Percentiles rank a stretch among this genome's conserved stretches.
Conservation (phyloP, 306 rosid species). For the Notholithocarpus densiflorus region DNA sequence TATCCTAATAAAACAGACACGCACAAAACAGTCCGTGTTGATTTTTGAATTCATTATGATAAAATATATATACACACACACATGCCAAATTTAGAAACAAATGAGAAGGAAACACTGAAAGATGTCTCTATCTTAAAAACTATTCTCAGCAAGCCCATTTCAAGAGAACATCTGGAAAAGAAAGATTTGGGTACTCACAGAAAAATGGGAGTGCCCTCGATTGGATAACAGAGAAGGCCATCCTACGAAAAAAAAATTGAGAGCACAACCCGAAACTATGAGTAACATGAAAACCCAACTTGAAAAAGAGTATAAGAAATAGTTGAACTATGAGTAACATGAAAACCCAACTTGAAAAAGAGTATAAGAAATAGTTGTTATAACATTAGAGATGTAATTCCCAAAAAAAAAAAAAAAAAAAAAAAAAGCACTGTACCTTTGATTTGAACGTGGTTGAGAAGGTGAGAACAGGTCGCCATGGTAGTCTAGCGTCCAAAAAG, state of each 20-base stretch:
- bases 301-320: neutral
- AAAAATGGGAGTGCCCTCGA: conserved; percentile 11
- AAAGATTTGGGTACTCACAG: conserved; percentile 20
- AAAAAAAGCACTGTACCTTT: conserved; percentile 21
- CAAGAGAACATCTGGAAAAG: neutral
- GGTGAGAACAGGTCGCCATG: conserved; percentile 32
- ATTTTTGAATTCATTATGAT: neutral
- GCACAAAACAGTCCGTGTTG: neutral
- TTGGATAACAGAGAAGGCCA: conserved; percentile 21
- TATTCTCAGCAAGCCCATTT: neutral
- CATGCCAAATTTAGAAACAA: neutral
- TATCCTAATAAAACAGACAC: neutral
- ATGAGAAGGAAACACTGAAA: neutral
- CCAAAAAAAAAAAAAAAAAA: no score
- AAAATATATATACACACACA: neutral
- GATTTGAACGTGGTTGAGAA: conserved; percentile 25
- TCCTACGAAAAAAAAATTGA: conserved; percentile 16
- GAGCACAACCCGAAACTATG: neutral
- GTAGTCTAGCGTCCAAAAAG: neutral
- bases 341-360: no score
- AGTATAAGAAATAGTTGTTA: neutral
- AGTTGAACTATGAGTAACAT: no score
- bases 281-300: neutral
- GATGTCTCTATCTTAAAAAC: neutral
- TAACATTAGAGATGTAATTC: neutral